These are phyloP conservation scores for Pouteria campechiana DNA, from an alignment of 179 eudicot genomes.

Conservation along the genomic window DNA sequence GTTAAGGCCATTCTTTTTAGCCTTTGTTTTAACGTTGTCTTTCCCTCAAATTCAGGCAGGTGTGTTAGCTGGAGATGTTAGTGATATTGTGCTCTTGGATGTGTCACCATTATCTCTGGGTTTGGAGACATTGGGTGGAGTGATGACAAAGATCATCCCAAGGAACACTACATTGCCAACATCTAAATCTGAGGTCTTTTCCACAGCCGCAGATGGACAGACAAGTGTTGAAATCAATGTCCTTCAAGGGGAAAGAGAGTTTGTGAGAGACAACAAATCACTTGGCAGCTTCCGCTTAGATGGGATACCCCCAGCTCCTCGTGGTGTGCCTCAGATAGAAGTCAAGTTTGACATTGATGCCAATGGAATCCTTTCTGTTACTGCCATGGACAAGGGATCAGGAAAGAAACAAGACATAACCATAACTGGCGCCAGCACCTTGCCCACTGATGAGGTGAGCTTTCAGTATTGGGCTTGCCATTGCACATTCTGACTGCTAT, in stretches of 20 bases:
- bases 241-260: slow-evolving; percentile 56
- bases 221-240: slow-evolving; percentile 51
- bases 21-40: not conserved
- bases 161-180: slow-evolving; percentile 43
- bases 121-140: slow-evolving; percentile 51
- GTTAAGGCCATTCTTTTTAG: not conserved
- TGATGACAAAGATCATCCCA: slow-evolving; percentile 52
- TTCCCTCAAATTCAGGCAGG: slow-evolving; percentile 25
- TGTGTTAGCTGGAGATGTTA: slow-evolving; percentile 45
- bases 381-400: slow-evolving; percentile 46
- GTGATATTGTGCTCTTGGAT: slow-evolving; percentile 34
- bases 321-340: slow-evolving; percentile 54
- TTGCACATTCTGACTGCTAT: no score
- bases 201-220: slow-evolving; percentile 58
- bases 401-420: slow-evolving; percentile 56
- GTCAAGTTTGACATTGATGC: slow-evolving; percentile 51
- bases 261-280: slow-evolving; percentile 47
- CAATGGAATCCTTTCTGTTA: slow-evolving; percentile 48
- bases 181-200: slow-evolving; percentile 47
- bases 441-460: slow-evolving; percentile 42
- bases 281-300: slow-evolving; percentile 43
- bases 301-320: slow-evolving; percentile 58
- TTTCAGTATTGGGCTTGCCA: no score
- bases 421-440: slow-evolving; percentile 49
- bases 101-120: slow-evolving; percentile 46